Base-by-base conservation (phyloP, 495 filamentous ascomycete species). In the Chaetomidium leptoderma region DNA sequence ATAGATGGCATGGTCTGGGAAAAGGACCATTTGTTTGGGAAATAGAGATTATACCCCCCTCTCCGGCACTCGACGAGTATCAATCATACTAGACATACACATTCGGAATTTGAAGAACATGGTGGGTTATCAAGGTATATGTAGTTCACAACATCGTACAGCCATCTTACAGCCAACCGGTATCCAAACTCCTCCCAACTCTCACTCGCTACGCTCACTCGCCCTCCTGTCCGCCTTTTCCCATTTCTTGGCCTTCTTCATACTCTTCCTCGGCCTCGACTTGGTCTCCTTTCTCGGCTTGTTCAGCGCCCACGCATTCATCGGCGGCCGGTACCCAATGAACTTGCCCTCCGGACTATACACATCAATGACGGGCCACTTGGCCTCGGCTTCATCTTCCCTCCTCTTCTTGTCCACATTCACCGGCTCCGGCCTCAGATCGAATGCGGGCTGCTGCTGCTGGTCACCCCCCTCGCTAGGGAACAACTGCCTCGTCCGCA, bases 321-420 rank as follows among this genome's bases (percentile, higher is more conserved):
- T 87, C 2, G 91, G 86, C 60, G 61, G 68, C 37, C 93, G 78
- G 3, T 72, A 68, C 4, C 79, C 86, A 27, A 97, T 76, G 60
- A 87, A 89, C 68, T 82, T 83, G 1, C 93, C 93, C 40, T 91
- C 78, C 0, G 95, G 93, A 37, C 80, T 89, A 63, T 86, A 95
- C 1, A 97, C 82, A 60, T 97, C 93, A 6, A 99, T 77, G 19
- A 82, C 76, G 4, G 90, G 91, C 67, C 81, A 84, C 23, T 70
- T 72, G 2, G 61, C 58, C 63, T 50, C 45, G 17, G 54, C 49
- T 23, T 70, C 24, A 81, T 79, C 0, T 78, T 78, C 59, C 83
- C 53, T 32, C 29, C 30, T 23, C 35, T 29, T 46, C 32, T 57
- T 53, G 14, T 19, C 27, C 19, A 13, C 47, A 35, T 61, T 61